A percentile compares a stretch with the other conserved stretches of the same genome.
Conservation (phyloP, 805 yeast species). For the Nematodospora valgi region DNA sequence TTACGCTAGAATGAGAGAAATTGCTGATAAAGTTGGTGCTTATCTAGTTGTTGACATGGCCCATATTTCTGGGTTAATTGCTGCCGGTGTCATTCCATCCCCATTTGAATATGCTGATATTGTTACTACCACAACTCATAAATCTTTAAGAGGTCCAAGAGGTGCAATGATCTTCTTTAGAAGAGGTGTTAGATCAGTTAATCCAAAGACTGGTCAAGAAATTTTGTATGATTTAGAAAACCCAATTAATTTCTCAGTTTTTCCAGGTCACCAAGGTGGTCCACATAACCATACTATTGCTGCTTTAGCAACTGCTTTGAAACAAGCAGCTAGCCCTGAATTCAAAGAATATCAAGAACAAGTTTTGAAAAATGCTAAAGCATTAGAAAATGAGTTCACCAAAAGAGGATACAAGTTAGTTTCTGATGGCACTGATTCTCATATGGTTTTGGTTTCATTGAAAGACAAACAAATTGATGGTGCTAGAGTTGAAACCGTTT, state of each 20-base stretch:
- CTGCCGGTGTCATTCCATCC: slow-evolving; percentile 90
- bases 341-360: slow-evolving; percentile 80
- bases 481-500: slow-evolving; percentile 88
- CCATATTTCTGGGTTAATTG: slow-evolving; percentile 92
- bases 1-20: slow-evolving; percentile 84
- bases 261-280: slow-evolving; percentile 99
- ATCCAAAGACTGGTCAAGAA: slow-evolving; percentile 80
- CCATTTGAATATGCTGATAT: slow-evolving; percentile 94
- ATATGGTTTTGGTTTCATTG: slow-evolving; percentile 80
- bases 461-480: slow-evolving; percentile 84
- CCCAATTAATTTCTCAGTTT: slow-evolving; percentile 91
- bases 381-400: slow-evolving; percentile 66
- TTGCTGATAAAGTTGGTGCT: slow-evolving; percentile 91
- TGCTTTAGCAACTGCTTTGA: slow-evolving; percentile 91
- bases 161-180: slow-evolving; percentile 98
- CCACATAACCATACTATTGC: slow-evolving; percentile 98
- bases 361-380: slow-evolving; percentile 78
- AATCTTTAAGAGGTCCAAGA: slow-evolving; percentile 97
- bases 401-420: slow-evolving; percentile 73
- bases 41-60: slow-evolving; percentile 95
- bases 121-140: slow-evolving; percentile 97
- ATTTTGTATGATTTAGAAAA: slow-evolving; percentile 82
- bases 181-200: slow-evolving; percentile 83
- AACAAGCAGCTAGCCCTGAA: slow-evolving; percentile 87
- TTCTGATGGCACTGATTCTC: slow-evolving; percentile 93